These are phyloP conservation scores for Brachypodium distachyon DNA, from an alignment of 202 grass and related monocot genomes.

Conservation along the genomic window DNA sequence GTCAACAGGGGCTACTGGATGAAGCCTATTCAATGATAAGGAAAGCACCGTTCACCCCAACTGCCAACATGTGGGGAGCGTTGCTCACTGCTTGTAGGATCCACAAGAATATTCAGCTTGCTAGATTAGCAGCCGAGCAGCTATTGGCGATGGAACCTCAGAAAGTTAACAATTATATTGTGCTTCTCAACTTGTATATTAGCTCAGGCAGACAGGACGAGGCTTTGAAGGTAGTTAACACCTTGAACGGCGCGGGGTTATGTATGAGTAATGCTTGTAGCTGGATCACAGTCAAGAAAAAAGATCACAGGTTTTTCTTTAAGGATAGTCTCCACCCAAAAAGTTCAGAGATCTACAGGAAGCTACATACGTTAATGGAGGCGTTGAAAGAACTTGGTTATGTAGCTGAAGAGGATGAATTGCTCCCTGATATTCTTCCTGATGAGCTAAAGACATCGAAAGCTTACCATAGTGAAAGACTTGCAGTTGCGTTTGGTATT, in stretches of 20 bases:
- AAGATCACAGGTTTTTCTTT: constrained; percentile 58
- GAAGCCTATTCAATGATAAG: constrained; percentile 76
- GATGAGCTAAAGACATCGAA: constrained; percentile 28
- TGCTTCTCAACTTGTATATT: constrained; percentile 65
- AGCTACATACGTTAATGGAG: constrained; percentile 47
- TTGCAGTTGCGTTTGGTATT: constrained; percentile 78
- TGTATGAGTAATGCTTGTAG: constrained; percentile 46
- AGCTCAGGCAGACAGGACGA: constrained; percentile 40
- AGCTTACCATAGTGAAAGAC: constrained; percentile 61
- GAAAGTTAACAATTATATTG: constrained; percentile 65
- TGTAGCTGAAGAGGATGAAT: constrained; percentile 35
- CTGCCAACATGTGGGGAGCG: constrained; percentile 72
- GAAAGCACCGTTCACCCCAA: constrained; percentile 51
- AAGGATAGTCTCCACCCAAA: constrained; percentile 55
- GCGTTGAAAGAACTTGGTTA: constrained; percentile 47
- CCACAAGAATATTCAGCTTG: constrained; percentile 62
- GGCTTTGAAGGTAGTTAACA: constrained; percentile 37
- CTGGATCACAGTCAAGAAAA: constrained; percentile 84
- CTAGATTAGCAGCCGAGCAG: constrained; percentile 54
- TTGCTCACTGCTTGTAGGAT: constrained; percentile 75
- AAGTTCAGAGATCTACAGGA: constrained; percentile 54
- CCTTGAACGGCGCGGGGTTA: constrained; percentile 45
- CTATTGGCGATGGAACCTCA: constrained; percentile 60
- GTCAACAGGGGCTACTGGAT: constrained; percentile 68
- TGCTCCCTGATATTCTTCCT: constrained; percentile 59